Evolutionary conservation across 306 rosid species (phyloP), one percentile per base, ranked within the genome.

Genomic region (Medicago arabica): DNA sequence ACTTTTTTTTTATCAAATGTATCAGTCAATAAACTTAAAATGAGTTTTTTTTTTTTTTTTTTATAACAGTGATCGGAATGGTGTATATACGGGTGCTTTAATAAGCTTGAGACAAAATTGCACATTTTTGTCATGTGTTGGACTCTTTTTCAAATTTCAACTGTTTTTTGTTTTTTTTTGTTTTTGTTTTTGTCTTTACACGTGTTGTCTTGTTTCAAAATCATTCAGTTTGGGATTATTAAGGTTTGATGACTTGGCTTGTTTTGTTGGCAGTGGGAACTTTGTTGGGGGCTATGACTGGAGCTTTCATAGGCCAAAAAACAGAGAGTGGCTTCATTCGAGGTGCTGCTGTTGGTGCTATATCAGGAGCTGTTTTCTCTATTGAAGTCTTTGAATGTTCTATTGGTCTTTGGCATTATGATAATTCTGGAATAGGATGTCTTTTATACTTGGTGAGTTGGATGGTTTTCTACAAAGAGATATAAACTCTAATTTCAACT

Each of bases 271-370:
- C 92, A 93, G 98, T 89, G 82, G 97, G 97, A 4, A 92, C 92
- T 59, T 76, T 90, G 82, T 83, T 95, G 71, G 99, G 99, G 59
- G 97, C 93, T 36, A 86, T 95, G 97, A 90, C 97, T 6, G 99
- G 99, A 75, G 97, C 97, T 67, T 86, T 92, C 78, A 92, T 95
- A 74, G 97, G 98, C 14, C 98, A 92, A 86, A 97, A 90, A 74
- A 92, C 98, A 7, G 97, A 95, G 80, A 92, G 97, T 70, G 98
- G 97, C 21, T 95, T 92, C 84, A 88, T 92, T 39, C 60, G 97
- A 87, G 99, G 99, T 10, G 97, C 97, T 64, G 93, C 96, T 31
- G 88, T 91, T 82, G 98, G 97, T 62, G 98, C 97, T 65, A 91
- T 93, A 9, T 93, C 97, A 44, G 96, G 98, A 67, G 96, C 96